These are phyloP conservation scores for Pelargonium cotyledonis DNA, from an alignment of 441 rosid genomes.

Conservation along the genomic window DNA sequence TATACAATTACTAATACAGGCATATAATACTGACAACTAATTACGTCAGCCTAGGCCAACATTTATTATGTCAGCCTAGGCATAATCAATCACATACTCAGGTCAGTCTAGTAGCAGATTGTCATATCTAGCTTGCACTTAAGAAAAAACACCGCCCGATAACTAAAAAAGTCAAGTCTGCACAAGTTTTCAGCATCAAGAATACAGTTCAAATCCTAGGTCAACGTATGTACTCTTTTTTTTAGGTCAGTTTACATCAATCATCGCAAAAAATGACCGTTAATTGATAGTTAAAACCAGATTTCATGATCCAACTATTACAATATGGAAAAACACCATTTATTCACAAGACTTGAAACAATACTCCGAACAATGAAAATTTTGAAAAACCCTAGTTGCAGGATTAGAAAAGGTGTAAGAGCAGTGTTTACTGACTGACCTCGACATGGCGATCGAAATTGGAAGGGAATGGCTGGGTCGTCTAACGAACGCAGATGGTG, in stretches of 20 bases:
- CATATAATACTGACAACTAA: background rate
- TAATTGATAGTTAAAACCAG: too few species aligned
- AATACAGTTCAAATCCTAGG: background rate
- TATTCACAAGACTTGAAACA: background rate
- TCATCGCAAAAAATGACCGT: too few species aligned
- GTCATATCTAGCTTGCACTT: too few species aligned
- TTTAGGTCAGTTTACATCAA: too few species aligned
- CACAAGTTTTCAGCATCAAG: too few species aligned
- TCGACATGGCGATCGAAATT: conserved; percentile 7
- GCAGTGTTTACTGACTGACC: background rate
- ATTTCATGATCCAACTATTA: background rate
- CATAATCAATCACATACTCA: too few species aligned
- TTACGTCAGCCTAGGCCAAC: background rate
- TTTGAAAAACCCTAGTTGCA: background rate
- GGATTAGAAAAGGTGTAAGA: background rate
- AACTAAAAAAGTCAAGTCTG: background rate
- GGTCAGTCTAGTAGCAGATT: too few species aligned
- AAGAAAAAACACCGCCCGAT: background rate
- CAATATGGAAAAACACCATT: background rate
- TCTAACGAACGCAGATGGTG: background rate
- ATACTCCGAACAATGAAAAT: too few species aligned
- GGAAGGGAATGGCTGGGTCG: conserved; percentile 3
- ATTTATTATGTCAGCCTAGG: too few species aligned
- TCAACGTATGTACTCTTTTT: background rate
- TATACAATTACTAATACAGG: background rate